Percentiles rank a stretch among this genome's conserved stretches.
Conservation (phyloP, 306 rosid species). For the Cicer yamashitae region DNA sequence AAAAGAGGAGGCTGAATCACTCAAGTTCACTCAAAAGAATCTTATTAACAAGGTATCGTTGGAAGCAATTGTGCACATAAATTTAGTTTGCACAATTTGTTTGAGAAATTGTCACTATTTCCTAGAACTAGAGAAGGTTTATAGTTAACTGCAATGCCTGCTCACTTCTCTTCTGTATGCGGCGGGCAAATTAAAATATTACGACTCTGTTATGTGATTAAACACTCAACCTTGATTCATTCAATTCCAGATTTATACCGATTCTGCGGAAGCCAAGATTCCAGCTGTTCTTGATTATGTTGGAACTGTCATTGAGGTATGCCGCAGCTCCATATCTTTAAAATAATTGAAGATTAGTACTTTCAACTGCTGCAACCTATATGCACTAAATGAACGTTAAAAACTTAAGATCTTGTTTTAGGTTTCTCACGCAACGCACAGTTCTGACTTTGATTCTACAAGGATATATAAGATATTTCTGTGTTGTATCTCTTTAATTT, state of each 20-base stretch:
- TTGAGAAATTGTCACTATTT: conserved; percentile 15
- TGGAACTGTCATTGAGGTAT: conserved; percentile 92
- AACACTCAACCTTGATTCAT: conserved; percentile 34
- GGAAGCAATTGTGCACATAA: conserved; percentile 30
- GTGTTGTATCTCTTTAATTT: conserved; percentile 8
- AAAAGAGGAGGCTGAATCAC: conserved; percentile 76
- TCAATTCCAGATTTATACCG: conserved; percentile 76
- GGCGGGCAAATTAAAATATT: conserved; percentile 23
- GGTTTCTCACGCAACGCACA: conserved; percentile 29
- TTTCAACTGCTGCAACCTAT: conserved; percentile 33
- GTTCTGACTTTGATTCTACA: conserved; percentile 9
- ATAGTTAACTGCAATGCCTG: conserved; percentile 33
- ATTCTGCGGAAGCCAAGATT: conserved; percentile 95
- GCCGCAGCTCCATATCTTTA: conserved; percentile 21
- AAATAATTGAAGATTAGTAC: conserved; percentile 28
- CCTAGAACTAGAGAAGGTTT: conserved; percentile 3
- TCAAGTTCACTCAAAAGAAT: conserved; percentile 75
- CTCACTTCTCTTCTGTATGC: conserved; percentile 7
- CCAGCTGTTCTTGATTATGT: conserved; percentile 91
- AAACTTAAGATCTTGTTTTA: conserved; percentile 19
- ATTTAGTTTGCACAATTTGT: conserved; percentile 17
- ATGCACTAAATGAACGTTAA: conserved; percentile 5
- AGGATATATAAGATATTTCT: conserved; percentile 2
- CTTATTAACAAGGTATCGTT: conserved; percentile 80
- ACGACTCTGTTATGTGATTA: conserved; percentile 27